Base-by-base conservation (phyloP, 805 yeast genomes). In the Saccharomycopsis oosterbeekiorum region DNA sequence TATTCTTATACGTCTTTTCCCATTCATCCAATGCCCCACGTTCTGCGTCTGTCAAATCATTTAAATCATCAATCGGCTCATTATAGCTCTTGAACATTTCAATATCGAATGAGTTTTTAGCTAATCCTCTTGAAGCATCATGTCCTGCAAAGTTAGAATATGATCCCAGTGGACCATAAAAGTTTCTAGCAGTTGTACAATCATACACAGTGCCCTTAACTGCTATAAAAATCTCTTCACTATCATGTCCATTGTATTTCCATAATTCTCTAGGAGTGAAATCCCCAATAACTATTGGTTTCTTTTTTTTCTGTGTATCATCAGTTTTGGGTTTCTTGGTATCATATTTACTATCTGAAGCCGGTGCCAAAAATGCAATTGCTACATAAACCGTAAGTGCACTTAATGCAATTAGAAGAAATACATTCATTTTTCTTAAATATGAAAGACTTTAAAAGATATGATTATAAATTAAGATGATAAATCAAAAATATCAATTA, bases 141-240 rank as follows among this genome's bases (percentile, higher is more conserved):
- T 89, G 86, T 1, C 98, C 98, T 0, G 97, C 97, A 78, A 93
- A 93, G 70, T 88, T 89, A 53, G 88, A 84, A 74, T 93, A 93
- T 0, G 97, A 96, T 0, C 97, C 97, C 37, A 93, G 89, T 6
- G 98, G 98, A 0, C 98, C 98, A 72, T 93, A 93, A 70, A 93
- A 92, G 56, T 82, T 81, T 65, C 92, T 82, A 0, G 96, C 96
- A 11, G 78, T 76, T 4, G 89, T 76, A 21, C 90, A 96, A 69
- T 93, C 97, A 68, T 81, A 93, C 2, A 93, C 96, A 29, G 79
- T 85, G 0, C 97, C 96, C 67, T 80, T 83, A n/a, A 93, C 89
- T 0, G 89, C 94, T 64, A 93, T 81, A 69, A 85, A 87, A n/a
- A 93, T 89, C 68, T 83, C 84, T 59, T 85, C 85, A 65, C 88